Evolutionary conservation across 2,329 filamentous ascomycete species (phyloP), one percentile per base, ranked within the genome.

Genomic region (Fusarium incarnatum): DNA sequence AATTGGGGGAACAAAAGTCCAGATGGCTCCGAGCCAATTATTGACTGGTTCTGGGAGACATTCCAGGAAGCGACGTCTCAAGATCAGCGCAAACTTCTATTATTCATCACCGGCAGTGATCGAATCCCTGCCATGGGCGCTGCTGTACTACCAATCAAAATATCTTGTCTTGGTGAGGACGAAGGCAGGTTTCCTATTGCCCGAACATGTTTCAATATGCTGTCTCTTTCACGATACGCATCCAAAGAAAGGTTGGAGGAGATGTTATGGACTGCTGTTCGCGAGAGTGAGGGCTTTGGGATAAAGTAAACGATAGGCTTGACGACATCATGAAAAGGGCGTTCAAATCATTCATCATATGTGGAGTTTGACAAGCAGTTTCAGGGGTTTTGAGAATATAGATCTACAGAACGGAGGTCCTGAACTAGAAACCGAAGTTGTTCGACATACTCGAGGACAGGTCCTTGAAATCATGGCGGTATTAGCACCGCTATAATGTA

Each of bases 221-320:
- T 98, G 68, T 90, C 91, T 7, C 81, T 98, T 60, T 95, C 91
- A 81, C 86, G 88, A 47, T 97, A 95, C 79, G 77, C 80, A 37
- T 89, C 87, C 6, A 88, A 85, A 72, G 85, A 89, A 76, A 90
- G 87, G 71, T 79, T 97, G 63, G 91, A 93, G 78, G 81, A 80
- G 54, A 89, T 90, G 83, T 82, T 98, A 32, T 97, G 94, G 94
- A 87, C 88, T 67, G 94, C 94, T 6, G 94, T 97, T n/a, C 84
- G 89, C 70, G 94, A 94, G 79, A 97, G 94, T 76, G 94, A 97
- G 79, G 94, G 94, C 5, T 98, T 98, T 85, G 94, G 94, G 32
- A 84, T 98, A 79, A 96, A 94, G 78, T 95, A 77, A 84, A 45
- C 37, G 52, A 50, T 30, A 54, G 47, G 56, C 48, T 60, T 70